Evolutionary conservation across 2,329 filamentous ascomycete species (phyloP), one percentile per base, ranked within the genome.

Genomic region (Diaporthe destruens): DNA sequence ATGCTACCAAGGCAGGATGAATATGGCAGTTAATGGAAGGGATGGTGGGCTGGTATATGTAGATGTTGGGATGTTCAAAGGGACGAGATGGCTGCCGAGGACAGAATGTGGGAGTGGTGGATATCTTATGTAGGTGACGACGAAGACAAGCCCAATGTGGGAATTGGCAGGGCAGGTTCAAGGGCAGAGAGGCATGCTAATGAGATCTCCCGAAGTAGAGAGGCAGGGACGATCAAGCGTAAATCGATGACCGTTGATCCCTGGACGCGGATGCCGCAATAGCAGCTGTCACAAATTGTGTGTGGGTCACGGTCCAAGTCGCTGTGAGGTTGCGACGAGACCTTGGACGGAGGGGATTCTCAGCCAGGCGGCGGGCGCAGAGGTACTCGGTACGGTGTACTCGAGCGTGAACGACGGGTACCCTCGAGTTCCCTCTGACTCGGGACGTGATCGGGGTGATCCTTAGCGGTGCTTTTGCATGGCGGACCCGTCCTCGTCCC

Each of bases 241-340:
- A 80, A 85, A 85, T 85, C 84, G 82, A 83, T 82, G 57, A 80
- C 80, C 71, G 82, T 78, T 81, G 82, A 87, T 85, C 85, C 85
- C 81, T 83, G 84, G 80, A 77, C 63, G 67, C 51, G 75, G 76
- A 79, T 81, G 79, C 82, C 81, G 83, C 79, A 74, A 80, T 80
- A 82, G 81, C 82, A 85, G 82, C 83, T 87, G 85, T 87, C 85
- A 87, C 85, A 87, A 86, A 87, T 85, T 86, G 82, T 82, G 81
- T 81, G 85, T 87, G 86, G 86, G 85, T 84, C 85, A 72, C 74
- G 77, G 75, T 75, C 59, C 12, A 42, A 6, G 39, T 42, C 39
- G 39, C 71, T 63, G 69, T 73, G 69, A 74, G 76, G 75, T 72
- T 71, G 77, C 81, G 80, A 80, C 80, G 82, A 55, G 81, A 80